phyloP scores from a whole-genome alignment of 331 rosid species.

The Acacia pycnantha region DNA sequence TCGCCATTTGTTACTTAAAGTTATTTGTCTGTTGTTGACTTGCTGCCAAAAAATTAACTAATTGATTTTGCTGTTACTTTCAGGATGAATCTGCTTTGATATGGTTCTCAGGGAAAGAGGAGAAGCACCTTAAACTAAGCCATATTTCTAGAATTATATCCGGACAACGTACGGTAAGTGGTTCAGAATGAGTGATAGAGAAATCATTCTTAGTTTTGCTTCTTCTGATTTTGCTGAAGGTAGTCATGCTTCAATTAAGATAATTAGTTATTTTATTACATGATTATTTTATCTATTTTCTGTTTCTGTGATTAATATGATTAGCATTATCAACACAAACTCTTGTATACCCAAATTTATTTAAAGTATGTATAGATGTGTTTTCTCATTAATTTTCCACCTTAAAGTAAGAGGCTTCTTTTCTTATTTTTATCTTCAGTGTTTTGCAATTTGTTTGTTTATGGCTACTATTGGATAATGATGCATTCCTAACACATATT shows the following conservation, averaged over 20 bases:
- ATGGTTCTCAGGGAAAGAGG: constrained; percentile 79
- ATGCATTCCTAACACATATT: neutral
- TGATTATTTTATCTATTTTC: neutral
- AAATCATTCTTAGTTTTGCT: neutral
- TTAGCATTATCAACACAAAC: constrained; percentile 18
- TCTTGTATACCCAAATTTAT: neutral
- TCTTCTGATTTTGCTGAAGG: neutral
- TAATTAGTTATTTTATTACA: neutral
- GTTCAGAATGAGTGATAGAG: constrained; percentile 11
- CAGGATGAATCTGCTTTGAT: constrained; percentile 76
- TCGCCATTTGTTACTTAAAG: neutral
- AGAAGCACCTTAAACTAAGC: constrained; percentile 67
- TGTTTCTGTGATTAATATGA: neutral
- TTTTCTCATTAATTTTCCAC: constrained; percentile 2
- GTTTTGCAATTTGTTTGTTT: constrained; percentile 20
- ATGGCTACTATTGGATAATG: neutral
- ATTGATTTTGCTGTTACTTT: constrained; percentile 27
- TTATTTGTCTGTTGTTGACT: constrained; percentile 12
- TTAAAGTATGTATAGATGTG: neutral
- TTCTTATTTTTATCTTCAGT: constrained; percentile 4
- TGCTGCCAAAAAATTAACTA: constrained; percentile 10
- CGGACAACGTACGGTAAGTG: constrained; percentile 77
- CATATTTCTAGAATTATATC: constrained; percentile 70
- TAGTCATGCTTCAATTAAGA: neutral
- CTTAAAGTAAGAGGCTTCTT: constrained; percentile 16